These are phyloP conservation scores for Sporothrix schenckii DNA, from an alignment of 2,329 filamentous ascomycete genomes.

Conservation along the genomic window DNA sequence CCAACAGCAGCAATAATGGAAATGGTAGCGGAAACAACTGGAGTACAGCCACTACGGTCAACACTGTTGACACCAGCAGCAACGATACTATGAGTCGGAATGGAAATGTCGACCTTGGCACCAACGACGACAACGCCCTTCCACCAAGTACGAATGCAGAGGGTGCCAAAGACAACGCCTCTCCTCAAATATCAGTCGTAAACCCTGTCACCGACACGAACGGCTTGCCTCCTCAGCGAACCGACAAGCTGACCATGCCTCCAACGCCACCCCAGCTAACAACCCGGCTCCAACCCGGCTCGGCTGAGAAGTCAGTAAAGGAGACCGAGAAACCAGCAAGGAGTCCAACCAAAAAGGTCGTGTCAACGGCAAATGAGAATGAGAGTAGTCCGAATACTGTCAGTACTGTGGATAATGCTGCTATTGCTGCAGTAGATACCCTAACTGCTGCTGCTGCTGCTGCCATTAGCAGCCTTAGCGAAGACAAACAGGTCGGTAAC, in stretches of 20 bases:
- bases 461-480: background rate
- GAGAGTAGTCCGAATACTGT: background rate
- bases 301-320: background rate
- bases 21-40: background rate
- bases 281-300: background rate
- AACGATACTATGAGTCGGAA: background rate
- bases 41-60: background rate
- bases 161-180: background rate
- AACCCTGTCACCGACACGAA: background rate
- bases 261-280: slow-evolving; percentile 17
- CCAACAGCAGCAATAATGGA: background rate
- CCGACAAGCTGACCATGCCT: background rate
- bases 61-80: background rate
- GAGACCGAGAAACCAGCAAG: background rate
- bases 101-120: background rate
- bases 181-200: background rate
- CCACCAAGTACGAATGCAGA: background rate
- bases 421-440: background rate
- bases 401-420: background rate
- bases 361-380: background rate
- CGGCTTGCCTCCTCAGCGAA: background rate
- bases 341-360: background rate
- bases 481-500: background rate
- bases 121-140: background rate
- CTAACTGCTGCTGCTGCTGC: background rate